These are phyloP conservation scores for Soucietia sequanensis DNA, from an alignment of 805 yeast genomes.

Conservation along the genomic window DNA sequence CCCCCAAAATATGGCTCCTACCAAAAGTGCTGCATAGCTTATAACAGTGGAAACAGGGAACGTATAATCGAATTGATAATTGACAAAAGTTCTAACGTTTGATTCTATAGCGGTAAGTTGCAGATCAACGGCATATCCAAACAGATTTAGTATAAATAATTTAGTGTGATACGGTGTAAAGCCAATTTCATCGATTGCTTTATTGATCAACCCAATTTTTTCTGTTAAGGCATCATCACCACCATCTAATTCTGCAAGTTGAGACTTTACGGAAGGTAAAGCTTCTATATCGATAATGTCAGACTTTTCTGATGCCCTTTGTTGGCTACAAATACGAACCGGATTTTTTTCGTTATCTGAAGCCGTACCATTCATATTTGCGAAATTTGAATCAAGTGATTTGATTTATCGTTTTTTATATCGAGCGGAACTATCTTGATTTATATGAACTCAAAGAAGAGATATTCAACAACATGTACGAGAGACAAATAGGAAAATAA, in stretches of 20 bases:
- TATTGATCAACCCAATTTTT: slow-evolving; percentile 47
- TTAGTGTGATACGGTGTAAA: slow-evolving; percentile 33
- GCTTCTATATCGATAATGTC: neutral
- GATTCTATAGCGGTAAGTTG: slow-evolving; percentile 23
- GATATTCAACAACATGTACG: too few species aligned
- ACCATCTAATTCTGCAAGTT: slow-evolving; percentile 1
- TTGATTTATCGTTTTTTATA: too few species aligned
- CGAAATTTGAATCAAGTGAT: too few species aligned
- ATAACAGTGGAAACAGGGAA: slow-evolving; percentile 26
- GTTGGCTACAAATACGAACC: too few species aligned
- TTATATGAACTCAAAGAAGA: too few species aligned
- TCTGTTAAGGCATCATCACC: slow-evolving; percentile 34
- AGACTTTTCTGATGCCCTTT: too few species aligned
- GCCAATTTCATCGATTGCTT: slow-evolving; percentile 61
- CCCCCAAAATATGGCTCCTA: slow-evolving; percentile 59
- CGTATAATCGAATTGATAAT: slow-evolving; percentile 23
- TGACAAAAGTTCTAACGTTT: slow-evolving; percentile 22
- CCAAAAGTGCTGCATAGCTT: slow-evolving; percentile 42
- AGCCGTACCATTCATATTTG: too few species aligned
- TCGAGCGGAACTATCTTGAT: too few species aligned
- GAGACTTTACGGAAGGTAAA: too few species aligned
- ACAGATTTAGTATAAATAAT: slow-evolving; percentile 32
- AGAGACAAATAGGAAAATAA: too few species aligned
- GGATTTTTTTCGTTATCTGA: too few species aligned
- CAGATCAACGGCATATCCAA: slow-evolving; percentile 38